Percentiles rank a stretch among this genome's conserved stretches.
Conservation (phyloP, 2,329 filamentous ascomycete species). For the Lachnellula arida region DNA sequence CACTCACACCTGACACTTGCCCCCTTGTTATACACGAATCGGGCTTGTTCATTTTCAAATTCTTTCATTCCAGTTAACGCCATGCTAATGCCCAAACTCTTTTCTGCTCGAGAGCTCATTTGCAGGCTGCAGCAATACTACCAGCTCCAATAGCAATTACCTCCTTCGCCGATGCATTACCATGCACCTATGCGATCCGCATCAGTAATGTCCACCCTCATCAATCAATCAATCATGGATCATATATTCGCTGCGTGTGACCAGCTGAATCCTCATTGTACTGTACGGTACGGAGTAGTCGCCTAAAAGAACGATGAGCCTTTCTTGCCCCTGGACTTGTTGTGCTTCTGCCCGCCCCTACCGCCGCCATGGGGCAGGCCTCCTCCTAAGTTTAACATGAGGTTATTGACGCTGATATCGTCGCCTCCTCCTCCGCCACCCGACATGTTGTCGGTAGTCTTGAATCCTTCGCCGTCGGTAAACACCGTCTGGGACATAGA, state of each 20-base stretch:
- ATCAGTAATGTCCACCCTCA: background rate
- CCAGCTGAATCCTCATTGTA: background rate
- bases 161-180: conserved; percentile 5
- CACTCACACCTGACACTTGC: background rate
- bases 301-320: background rate
- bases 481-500: conserved; percentile 68
- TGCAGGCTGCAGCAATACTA: background rate
- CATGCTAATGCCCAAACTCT: background rate
- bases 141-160: background rate
- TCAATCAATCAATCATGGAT: conserved; percentile 7
- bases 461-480: conserved; percentile 70
- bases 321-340: conserved; percentile 7
- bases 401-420: conserved; percentile 6
- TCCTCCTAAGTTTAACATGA: background rate
- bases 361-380: background rate
- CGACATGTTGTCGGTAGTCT: conserved; percentile 21
- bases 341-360: background rate
- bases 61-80: conserved; percentile 3
- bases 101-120: background rate
- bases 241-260: conserved; percentile 11
- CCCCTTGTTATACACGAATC: background rate
- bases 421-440: conserved; percentile 6
- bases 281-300: background rate
- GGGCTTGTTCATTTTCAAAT: background rate
- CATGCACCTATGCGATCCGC: conserved; percentile 11